phyloP scores from a whole-genome alignment of 345 rosid genomes.

The Mallotus nudiflorus region DNA sequence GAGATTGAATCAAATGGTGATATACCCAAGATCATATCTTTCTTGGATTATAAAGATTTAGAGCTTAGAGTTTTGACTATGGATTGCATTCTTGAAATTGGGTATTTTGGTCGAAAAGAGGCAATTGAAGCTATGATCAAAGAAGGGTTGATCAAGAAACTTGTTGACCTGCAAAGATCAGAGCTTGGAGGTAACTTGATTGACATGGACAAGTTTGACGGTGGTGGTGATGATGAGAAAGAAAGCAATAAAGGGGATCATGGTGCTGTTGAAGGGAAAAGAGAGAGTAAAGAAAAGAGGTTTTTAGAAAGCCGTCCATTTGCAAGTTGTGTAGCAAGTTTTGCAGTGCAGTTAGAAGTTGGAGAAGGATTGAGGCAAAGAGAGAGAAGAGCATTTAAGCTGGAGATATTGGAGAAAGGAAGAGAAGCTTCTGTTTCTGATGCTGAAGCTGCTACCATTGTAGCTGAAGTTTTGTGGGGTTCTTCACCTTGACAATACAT shows the following conservation, averaged over 20 bases:
- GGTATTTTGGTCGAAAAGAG: conserved; percentile 65
- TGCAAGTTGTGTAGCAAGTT: conserved; percentile 68
- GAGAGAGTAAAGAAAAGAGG: conserved; percentile 24
- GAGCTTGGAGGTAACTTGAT: conserved; percentile 62
- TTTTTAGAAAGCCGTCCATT: conserved; percentile 55
- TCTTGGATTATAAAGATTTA: conserved; percentile 48
- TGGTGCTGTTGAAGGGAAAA: conserved; percentile 18
- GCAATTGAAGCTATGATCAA: conserved; percentile 55
- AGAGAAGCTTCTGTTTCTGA: conserved; percentile 48
- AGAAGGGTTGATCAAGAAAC: conserved; percentile 44
- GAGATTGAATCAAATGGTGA: conserved; percentile 49
- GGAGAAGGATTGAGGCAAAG: conserved; percentile 75
- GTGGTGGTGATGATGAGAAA: not conserved
- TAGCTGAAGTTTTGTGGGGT: conserved; percentile 79
- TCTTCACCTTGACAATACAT: conserved; percentile 57
- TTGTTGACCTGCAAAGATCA: conserved; percentile 62
- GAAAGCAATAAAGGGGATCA: too few species aligned
- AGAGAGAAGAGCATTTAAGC: conserved; percentile 65
- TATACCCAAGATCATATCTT: conserved; percentile 42
- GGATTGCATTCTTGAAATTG: conserved; percentile 63
- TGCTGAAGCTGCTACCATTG: conserved; percentile 65
- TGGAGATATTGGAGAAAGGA: conserved; percentile 44
- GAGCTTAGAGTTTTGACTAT: conserved; percentile 36
- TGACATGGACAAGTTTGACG: conserved; percentile 35
- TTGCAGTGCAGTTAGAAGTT: conserved; percentile 70